Conservation (phyloP, 495 filamentous ascomycete species). For the Mytilinidion resinicola region DNA sequence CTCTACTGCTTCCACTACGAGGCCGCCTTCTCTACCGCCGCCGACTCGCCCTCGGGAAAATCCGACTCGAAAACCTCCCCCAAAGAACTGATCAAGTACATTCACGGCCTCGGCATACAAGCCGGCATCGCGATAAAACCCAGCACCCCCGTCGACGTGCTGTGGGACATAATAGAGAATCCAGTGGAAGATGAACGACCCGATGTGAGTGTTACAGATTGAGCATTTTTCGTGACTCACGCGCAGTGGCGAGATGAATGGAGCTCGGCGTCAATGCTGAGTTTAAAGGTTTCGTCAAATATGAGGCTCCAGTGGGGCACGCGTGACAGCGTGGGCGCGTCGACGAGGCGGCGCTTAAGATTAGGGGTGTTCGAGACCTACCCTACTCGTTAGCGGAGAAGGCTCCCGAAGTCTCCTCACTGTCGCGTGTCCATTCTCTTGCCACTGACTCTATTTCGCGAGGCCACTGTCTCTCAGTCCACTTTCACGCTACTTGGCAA, state of each 20-base stretch:
- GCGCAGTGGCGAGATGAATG: too few species aligned
- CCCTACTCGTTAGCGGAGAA: not conserved
- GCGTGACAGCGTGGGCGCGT: constrained; percentile 16
- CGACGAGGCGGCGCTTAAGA: constrained; percentile 25
- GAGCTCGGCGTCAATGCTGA: too few species aligned
- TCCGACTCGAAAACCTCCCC: constrained; percentile 66
- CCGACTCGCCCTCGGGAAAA: constrained; percentile 64
- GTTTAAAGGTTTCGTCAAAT: too few species aligned
- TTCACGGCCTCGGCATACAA: constrained; percentile 81
- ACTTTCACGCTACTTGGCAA: constrained; percentile 2
- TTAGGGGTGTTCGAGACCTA: not conserved
- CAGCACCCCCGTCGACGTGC: constrained; percentile 77
- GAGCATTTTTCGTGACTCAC: not conserved
- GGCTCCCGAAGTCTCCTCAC: constrained; percentile 7
- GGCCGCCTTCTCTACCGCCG: constrained; percentile 78
- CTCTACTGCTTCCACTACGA: constrained; percentile 99
- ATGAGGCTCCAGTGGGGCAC: not conserved
- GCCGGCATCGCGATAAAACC: constrained; percentile 96
- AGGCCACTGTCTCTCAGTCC: not conserved
- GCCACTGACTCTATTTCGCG: not conserved
- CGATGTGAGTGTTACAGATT: constrained; percentile 59
- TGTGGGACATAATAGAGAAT: constrained; percentile 81
- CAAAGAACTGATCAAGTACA: constrained; percentile 77
- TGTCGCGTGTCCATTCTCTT: not conserved
- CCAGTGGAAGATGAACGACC: constrained; percentile 66